Evolutionary conservation across 2,329 filamentous ascomycete species (phyloP).

Genomic region (Aspergillus fumigatiaffinis): DNA sequence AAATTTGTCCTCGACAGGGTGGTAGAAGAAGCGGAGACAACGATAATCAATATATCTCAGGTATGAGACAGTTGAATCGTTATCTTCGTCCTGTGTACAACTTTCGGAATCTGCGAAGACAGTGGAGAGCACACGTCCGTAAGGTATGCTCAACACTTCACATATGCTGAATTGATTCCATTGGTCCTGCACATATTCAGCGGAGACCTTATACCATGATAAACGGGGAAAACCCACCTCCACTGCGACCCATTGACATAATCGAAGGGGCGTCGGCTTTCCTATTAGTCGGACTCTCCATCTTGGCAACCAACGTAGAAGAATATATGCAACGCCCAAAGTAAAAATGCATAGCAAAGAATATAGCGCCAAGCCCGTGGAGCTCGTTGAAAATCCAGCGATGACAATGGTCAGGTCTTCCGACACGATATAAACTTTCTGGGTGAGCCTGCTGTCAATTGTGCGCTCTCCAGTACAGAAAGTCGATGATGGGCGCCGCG

Average conservation of each 20-base stretch:
- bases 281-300: slow-evolving; percentile 80
- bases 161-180: slow-evolving; percentile 90
- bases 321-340: slow-evolving; percentile 72
- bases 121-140: slow-evolving; percentile 61
- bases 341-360: slow-evolving; percentile 66
- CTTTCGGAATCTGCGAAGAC: slow-evolving; percentile 52
- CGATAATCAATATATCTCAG: slow-evolving; percentile 84
- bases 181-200: slow-evolving; percentile 64
- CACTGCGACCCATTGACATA: slow-evolving; percentile 87
- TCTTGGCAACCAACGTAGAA: slow-evolving; percentile 84
- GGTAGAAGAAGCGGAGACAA: slow-evolving; percentile 89
- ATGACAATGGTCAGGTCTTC: slow-evolving; percentile 94
- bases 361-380: slow-evolving; percentile 66
- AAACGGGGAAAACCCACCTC: slow-evolving; percentile 54
- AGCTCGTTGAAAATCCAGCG: slow-evolving; percentile 81
- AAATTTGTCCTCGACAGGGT: slow-evolving; percentile 86
- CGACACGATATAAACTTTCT: slow-evolving; percentile 89
- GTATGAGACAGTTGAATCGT: slow-evolving; percentile 70
- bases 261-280: slow-evolving; percentile 61
- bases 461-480: slow-evolving; percentile 64
- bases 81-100: slow-evolving; percentile 60
- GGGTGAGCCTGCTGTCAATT: slow-evolving; percentile 63
- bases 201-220: background rate
- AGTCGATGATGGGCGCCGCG: slow-evolving; percentile 65
- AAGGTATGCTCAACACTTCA: slow-evolving; percentile 56